phyloP scores from a whole-genome alignment of 108 stramenopile species.

The Skeletonema potamos region DNA sequence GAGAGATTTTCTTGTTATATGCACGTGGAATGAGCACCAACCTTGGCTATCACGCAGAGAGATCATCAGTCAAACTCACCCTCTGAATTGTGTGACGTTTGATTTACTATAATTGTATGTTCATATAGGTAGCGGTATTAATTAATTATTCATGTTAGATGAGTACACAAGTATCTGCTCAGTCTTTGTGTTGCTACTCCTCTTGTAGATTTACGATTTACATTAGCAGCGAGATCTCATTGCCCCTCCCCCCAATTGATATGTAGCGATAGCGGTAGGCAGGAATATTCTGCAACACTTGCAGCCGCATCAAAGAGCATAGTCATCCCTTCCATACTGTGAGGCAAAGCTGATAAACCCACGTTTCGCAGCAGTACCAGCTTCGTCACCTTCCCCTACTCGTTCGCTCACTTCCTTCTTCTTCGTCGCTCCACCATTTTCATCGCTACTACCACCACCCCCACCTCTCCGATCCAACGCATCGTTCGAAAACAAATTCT shows the following conservation, averaged over 20 bases:
- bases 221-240: neutral
- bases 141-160: neutral
- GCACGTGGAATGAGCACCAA: neutral
- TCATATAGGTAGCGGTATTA: neutral
- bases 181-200: neutral
- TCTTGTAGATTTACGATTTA: neutral
- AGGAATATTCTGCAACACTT: no score
- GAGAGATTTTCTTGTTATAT: neutral
- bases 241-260: neutral
- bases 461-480: neutral
- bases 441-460: neutral
- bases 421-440: neutral
- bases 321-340: slow-evolving; percentile 33
- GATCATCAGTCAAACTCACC: neutral
- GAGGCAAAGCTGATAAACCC: slow-evolving; percentile 33
- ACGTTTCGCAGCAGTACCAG: slow-evolving; percentile 9
- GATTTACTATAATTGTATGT: neutral
- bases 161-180: neutral
- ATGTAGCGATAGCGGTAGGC: neutral
- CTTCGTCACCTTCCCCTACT: neutral
- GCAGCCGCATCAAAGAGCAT: slow-evolving; percentile 26
- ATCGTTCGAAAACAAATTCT: slow-evolving; percentile 24
- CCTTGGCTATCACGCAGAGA: neutral
- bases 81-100: neutral
- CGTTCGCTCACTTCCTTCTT: neutral